Percentiles rank a stretch among this genome's conserved stretches.
Evolutionary conservation across 768 basidiomycete species (phyloP).

Genomic region (Serendipita indica): DNA sequence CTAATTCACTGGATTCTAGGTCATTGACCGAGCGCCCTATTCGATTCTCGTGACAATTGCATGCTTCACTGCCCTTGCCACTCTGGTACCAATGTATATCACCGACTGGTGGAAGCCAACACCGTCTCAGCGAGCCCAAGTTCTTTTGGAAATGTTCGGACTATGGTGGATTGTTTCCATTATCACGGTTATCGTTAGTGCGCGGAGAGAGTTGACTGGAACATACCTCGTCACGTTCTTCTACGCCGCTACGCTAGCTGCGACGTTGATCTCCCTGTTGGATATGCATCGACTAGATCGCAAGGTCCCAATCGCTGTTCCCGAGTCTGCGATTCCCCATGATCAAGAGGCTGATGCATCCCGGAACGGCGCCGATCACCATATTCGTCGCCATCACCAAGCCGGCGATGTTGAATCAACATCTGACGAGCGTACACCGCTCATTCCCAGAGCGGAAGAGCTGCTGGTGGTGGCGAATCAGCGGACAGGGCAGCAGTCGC

Average conservation of each 20-base stretch:
- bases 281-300: not conserved
- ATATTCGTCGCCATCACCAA: not conserved
- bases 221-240: constrained; percentile 44
- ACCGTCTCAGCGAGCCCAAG: constrained; percentile 26
- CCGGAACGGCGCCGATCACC: not conserved
- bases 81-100: constrained; percentile 13
- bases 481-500: not conserved
- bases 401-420: not conserved
- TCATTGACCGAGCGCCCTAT: constrained; percentile 43
- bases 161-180: constrained; percentile 49
- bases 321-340: not conserved
- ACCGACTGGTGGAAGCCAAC: constrained; percentile 9
- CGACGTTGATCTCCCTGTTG: not conserved
- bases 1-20: constrained; percentile 25
- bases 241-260: constrained; percentile 30
- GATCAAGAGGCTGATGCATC: not conserved
- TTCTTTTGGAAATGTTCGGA: constrained; percentile 39
- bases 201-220: constrained; percentile 31
- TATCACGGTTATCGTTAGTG: constrained; percentile 32
- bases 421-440: not conserved
- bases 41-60: constrained; percentile 34
- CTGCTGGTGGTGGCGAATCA: not conserved
- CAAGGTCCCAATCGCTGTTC: not conserved
- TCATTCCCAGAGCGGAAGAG: constrained; percentile 6
- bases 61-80: constrained; percentile 25